phyloP scores from a whole-genome alignment of 2,329 filamentous ascomycete genomes.

The Fusarium longipes region DNA sequence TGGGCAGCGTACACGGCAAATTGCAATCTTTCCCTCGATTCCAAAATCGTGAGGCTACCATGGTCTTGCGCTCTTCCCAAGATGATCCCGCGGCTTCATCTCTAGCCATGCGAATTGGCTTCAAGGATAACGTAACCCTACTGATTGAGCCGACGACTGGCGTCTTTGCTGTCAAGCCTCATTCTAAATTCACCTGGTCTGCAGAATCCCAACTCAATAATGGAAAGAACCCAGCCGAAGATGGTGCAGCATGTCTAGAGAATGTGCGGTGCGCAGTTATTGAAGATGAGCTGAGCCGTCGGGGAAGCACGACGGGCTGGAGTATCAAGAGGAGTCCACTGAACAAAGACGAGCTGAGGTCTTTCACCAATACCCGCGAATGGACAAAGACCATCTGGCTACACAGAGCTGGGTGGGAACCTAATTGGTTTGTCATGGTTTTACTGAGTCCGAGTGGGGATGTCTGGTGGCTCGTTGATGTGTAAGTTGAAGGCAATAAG shows the following conservation, averaged over 20 bases:
- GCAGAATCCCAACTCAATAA: slow-evolving; percentile 75
- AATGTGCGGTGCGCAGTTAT: slow-evolving; percentile 70
- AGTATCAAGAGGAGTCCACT: slow-evolving; percentile 60
- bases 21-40: slow-evolving; percentile 72
- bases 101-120: slow-evolving; percentile 76
- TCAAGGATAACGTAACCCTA: slow-evolving; percentile 68
- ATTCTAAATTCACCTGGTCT: slow-evolving; percentile 64
- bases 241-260: slow-evolving; percentile 69
- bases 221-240: slow-evolving; percentile 64
- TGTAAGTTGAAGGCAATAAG: slow-evolving; percentile 56
- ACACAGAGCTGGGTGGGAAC: slow-evolving; percentile 75
- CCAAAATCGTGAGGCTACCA: slow-evolving; percentile 65
- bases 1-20: slow-evolving; percentile 73
- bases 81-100: slow-evolving; percentile 74
- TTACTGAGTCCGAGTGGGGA: slow-evolving; percentile 79
- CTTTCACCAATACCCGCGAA: slow-evolving; percentile 71
- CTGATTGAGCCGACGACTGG: slow-evolving; percentile 83
- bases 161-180: slow-evolving; percentile 76
- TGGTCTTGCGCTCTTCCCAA: slow-evolving; percentile 68
- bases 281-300: slow-evolving; percentile 69
- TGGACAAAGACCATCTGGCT: slow-evolving; percentile 76
- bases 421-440: slow-evolving; percentile 77
- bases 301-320: slow-evolving; percentile 75
- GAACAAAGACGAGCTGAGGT: slow-evolving; percentile 66
- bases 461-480: slow-evolving; percentile 80